Base-by-base conservation (phyloP, 352 stramenopile species). In the Phytophthora tubulina region DNA sequence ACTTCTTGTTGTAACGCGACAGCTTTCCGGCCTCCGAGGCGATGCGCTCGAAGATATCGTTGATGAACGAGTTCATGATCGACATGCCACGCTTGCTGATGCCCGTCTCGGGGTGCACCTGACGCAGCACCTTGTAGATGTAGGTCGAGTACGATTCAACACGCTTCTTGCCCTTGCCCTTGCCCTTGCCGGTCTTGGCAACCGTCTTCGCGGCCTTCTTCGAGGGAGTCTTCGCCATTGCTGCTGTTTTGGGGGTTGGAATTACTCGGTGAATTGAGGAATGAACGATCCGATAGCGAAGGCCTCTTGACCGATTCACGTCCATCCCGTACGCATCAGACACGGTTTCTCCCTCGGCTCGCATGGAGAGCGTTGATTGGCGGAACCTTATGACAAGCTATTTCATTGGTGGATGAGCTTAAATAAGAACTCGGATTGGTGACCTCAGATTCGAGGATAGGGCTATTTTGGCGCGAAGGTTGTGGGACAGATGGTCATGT, bases 51-150 rank as follows among this genome's bases (percentile, higher is more conserved):
- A 99, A 99, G 68, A 99, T 99, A 80, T 99, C 97, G 85, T 99
- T 99, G 82, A 99, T 99, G 85, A 99, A 99, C 69, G 97, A 99
- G 92, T 99, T 99, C 95, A 99, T 98, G 88, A 99, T 99, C 58
- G 94, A 99, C 96, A 99, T 99, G 55, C 93, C 97, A 70, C 96
- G 96, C 92, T 98, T 98, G 82, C 88, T 98, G 80, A 99, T 99
- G 80, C 97, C 97, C 70, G 94, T 99, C 70, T 99, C 95, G 7
- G 96, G 95, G 86, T 99, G 96, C 73, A 99, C 96, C 81, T 99
- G 97, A 55, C 93, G 95, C 63, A 97, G 70, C 55, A 97, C 91
- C 85, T 97, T 97, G 90, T 97, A 97, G 81, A 97, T 97, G 89
- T 97, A 97, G 55, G 86, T 95, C 73, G 85, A 92, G 84, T 97